Base-by-base conservation (phyloP, 1,284 basidiomycete genomes). In the Xerocomus cyaneibrunnescens region DNA sequence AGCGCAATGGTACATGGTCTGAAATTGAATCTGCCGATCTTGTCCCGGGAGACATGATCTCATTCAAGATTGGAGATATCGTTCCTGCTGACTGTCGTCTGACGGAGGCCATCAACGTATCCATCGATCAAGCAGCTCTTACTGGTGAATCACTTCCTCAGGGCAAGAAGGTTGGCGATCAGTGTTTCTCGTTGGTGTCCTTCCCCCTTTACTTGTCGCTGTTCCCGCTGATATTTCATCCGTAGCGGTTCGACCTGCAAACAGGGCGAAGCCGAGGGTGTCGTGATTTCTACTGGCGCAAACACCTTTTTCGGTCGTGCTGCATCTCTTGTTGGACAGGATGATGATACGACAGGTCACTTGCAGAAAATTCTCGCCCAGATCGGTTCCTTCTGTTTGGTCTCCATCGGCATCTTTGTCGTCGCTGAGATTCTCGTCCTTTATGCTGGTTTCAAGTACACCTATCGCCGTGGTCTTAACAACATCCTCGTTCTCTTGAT, bases 61-160 rank as follows among this genome's bases (percentile, higher is more conserved):
- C 92, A 6, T 96, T 97, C 90, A 97, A 98, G 79, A 95, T 97
- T 74, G 94, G 94, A 80, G 94, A 97, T 66, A 90, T 97, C 64
- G 94, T 96, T 55, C 92, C 94, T 51, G 92, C 93, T 62, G 94
- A 97, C 70, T 95, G 93, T 74, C 92, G 94, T 83, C 85, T 98
- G 54, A 90, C 86, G 21, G 94, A 98, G 71, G 85, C 94, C 48
- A 85, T 96, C 82, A 96, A 97, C 73, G 89, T 97, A 44, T 94
- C 92, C 27, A 95, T 97, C 68, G 94, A 98, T 73, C 94, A 97
- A 76, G 94, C 94, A 60, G 94, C 94, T 52, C 83, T 98, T 51
- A 98, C 94, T 35, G 95, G 94, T 70, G 94, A 97, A 80, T 97
- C 93, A 17, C 84, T 98, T 42, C 94, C 95, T 40, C 84, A 87